A percentile compares a stretch with the other conserved stretches of the same genome.
Conservation (phyloP, 2,329 filamentous ascomycete genomes). For the Exophiala oligosperma region DNA sequence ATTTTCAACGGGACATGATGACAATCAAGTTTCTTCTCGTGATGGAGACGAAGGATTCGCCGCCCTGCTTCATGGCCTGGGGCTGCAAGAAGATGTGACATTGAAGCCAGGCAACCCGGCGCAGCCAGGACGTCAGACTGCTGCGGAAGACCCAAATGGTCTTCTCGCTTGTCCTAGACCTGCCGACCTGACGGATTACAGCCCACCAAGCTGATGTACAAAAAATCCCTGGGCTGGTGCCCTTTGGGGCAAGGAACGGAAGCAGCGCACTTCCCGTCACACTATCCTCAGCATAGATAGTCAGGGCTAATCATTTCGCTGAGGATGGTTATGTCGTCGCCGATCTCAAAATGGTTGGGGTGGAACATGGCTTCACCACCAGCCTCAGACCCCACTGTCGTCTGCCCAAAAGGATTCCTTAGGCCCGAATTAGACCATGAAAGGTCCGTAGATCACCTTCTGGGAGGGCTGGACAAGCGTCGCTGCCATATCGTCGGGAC, state of each 20-base stretch:
- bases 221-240: not conserved
- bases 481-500: not conserved
- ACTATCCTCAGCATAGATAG: slow-evolving; percentile 8
- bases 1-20: not conserved
- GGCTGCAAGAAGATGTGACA: not conserved
- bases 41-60: not conserved
- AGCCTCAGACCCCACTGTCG: not conserved
- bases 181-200: not conserved
- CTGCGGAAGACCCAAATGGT: not conserved
- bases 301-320: not conserved
- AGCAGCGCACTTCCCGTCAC: slow-evolving; percentile 9
- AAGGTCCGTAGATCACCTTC: not conserved
- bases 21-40: not conserved
- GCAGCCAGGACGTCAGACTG: not conserved
- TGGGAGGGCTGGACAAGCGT: not conserved
- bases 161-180: not conserved
- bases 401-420: not conserved
- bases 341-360: not conserved
- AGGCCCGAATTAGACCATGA: not conserved
- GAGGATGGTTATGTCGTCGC: not conserved
- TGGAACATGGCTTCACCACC: not conserved
- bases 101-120: not conserved
- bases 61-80: not conserved
- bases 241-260: not conserved
- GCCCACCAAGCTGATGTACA: not conserved